Percentiles rank a stretch among this genome's conserved stretches.
Evolutionary conservation across 768 basidiomycete genomes (phyloP).

Genomic region (Mycena belliarum): DNA sequence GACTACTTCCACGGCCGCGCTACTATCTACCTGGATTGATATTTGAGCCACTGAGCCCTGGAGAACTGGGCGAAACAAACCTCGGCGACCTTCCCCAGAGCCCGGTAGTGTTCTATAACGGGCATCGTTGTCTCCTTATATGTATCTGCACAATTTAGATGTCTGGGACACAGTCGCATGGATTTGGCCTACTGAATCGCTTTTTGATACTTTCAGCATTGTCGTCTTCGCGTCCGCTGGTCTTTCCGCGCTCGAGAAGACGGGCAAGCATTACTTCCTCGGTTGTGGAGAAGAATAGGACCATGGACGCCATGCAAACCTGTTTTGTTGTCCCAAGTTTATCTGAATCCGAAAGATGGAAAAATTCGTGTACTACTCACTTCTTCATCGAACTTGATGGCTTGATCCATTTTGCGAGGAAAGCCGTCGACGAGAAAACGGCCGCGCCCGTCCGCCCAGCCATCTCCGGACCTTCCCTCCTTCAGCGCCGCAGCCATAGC

Average conservation of each 20-base stretch:
- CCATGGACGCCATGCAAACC: constrained; percentile 80
- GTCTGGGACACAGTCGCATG: not conserved
- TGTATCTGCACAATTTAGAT: constrained; percentile 50
- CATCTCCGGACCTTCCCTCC: constrained; percentile 42
- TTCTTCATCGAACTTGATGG: constrained; percentile 82
- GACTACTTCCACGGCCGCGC: constrained; percentile 41
- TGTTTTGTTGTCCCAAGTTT: constrained; percentile 32
- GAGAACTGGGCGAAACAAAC: constrained; percentile 37
- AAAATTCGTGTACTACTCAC: constrained; percentile 51
- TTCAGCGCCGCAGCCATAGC: constrained; percentile 74
- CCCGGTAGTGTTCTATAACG: constrained; percentile 82
- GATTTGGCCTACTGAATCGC: constrained; percentile 74
- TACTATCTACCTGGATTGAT: constrained; percentile 64
- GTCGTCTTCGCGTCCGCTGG: constrained; percentile 94
- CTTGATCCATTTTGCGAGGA: constrained; percentile 99
- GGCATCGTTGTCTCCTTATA: constrained; percentile 91
- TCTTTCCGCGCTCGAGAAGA: constrained; percentile 87
- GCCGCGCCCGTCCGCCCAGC: constrained; percentile 72
- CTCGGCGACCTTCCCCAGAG: constrained; percentile 72
- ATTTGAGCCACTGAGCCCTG: not conserved
- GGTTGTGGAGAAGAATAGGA: constrained; percentile 85
- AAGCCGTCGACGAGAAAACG: constrained; percentile 97
- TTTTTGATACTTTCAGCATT: constrained; percentile 94
- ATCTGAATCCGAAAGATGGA: not conserved
- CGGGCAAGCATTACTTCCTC: constrained; percentile 87